phyloP scores from a whole-genome alignment of 139 green algal species.

The Micractinium conductrix region DNA sequence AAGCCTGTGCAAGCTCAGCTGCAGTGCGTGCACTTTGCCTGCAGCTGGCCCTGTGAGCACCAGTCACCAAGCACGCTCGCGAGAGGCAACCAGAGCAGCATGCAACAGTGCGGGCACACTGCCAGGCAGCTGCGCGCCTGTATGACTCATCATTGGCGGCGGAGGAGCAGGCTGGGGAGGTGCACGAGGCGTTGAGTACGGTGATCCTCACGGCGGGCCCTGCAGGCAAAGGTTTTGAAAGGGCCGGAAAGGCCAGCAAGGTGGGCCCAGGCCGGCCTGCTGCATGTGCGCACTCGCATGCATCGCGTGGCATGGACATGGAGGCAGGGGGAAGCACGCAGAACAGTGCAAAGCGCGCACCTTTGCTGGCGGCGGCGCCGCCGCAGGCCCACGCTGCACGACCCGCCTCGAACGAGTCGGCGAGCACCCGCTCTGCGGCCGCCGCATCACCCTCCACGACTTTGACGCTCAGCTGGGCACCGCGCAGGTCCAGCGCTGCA shows the following conservation, averaged over 20 bases:
- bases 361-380: background rate
- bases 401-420: background rate
- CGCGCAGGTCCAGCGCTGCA: background rate
- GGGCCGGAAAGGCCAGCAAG: too few species aligned
- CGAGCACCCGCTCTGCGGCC: background rate
- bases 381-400: background rate
- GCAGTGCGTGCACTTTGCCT: too few species aligned
- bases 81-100: too few species aligned
- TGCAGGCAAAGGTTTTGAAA: too few species aligned
- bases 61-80: too few species aligned
- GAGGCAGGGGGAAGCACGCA: background rate
- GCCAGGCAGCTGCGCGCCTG: too few species aligned
- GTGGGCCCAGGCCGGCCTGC: too few species aligned
- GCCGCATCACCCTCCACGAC: background rate
- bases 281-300: too few species aligned
- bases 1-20: too few species aligned
- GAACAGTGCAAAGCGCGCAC: background rate
- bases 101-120: too few species aligned
- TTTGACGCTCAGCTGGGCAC: background rate
- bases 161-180: background rate
- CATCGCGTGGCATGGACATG: background rate
- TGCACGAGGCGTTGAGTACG: background rate
- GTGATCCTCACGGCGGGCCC: background rate
- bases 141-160: background rate
- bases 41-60: too few species aligned